Evolutionary conservation across 23 red algal species (phyloP).

Genomic region (Gracilaria domingensis): DNA sequence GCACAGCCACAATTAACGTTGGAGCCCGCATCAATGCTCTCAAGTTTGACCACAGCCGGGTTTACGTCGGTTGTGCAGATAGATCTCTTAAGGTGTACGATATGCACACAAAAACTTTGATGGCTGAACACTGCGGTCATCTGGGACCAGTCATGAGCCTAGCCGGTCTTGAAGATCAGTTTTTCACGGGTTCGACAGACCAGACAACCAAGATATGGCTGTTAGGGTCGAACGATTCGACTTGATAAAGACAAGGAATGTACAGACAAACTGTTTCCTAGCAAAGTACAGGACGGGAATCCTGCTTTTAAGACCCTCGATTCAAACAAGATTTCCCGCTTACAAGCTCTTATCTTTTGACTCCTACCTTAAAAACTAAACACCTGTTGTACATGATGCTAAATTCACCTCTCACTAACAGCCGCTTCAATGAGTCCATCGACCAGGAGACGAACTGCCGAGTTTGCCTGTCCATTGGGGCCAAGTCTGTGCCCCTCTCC

Average conservation of each 20-base stretch:
- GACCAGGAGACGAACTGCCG: constrained; percentile 52
- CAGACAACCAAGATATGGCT: constrained; percentile 70
- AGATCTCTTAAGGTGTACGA: constrained; percentile 64
- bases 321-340: constrained; percentile 36
- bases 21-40: constrained; percentile 67
- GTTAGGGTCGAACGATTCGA: constrained; percentile 3
- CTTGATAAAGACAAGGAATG: constrained; percentile 20
- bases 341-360: constrained; percentile 35
- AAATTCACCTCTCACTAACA: constrained; percentile 38
- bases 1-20: constrained; percentile 62
- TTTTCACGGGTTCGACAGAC: constrained; percentile 78
- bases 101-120: constrained; percentile 36
- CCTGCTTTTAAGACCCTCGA: constrained; percentile 30
- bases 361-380: constrained; percentile 61
- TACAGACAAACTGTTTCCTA: constrained; percentile 21
- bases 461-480: constrained; percentile 28
- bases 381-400: constrained; percentile 61
- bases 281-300: constrained; percentile 48
- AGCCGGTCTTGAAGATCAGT: constrained; percentile 45
- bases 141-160: constrained; percentile 67
- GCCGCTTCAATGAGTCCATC: constrained; percentile 55
- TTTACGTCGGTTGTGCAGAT: constrained; percentile 65
- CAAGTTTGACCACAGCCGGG: constrained; percentile 57
- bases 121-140: constrained; percentile 71
- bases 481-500: background rate